phyloP scores from a whole-genome alignment of 305 asterid genomes.

The Rubia peregrina region DNA sequence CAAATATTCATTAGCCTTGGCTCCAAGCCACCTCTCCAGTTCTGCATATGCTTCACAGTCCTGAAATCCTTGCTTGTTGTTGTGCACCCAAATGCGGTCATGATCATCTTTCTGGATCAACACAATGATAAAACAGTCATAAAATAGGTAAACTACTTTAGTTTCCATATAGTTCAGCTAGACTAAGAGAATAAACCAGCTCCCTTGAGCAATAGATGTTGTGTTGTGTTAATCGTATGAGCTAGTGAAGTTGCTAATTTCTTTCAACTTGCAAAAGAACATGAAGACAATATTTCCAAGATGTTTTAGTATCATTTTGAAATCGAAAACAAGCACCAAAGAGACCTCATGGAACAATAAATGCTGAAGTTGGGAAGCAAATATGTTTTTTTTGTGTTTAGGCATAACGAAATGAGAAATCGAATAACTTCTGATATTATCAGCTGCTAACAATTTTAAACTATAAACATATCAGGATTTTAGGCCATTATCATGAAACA shows the following conservation, averaged over 20 bases:
- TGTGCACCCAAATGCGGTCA: conserved; percentile 71
- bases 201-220: not conserved
- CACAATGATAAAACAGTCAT: conserved; percentile 6
- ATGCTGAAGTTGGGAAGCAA: not conserved
- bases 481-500: not conserved
- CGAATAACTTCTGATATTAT: not conserved
- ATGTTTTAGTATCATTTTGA: not conserved
- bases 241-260: not conserved
- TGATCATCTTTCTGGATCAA: conserved; percentile 40
- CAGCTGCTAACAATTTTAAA: not conserved
- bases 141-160: not conserved
- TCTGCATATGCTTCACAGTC: conserved; percentile 73
- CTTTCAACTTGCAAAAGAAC: not conserved
- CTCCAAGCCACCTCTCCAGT: conserved; percentile 68
- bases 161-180: not conserved
- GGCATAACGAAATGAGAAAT: not conserved
- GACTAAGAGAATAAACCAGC: not conserved
- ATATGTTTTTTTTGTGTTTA: not conserved
- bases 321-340: not conserved
- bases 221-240: not conserved
- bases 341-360: not conserved
- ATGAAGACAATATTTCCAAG: not conserved
- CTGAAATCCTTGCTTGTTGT: conserved; percentile 73
- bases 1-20: conserved; percentile 43
- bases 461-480: not conserved